A percentile compares a stretch with the other conserved stretches of the same genome.
phyloP scores from a whole-genome alignment of 257 asterid genomes.

The Solanum okadae region DNA sequence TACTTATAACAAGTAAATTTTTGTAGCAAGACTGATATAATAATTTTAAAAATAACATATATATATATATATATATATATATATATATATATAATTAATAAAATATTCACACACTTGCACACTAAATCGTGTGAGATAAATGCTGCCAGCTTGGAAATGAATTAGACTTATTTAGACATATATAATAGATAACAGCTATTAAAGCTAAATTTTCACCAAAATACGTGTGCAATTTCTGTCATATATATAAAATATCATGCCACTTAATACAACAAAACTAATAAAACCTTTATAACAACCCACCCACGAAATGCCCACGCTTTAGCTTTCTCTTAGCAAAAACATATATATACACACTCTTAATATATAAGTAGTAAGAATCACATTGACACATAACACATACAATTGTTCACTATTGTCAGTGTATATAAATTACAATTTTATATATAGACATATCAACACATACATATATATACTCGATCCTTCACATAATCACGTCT shows the following conservation, averaged over 20 bases:
- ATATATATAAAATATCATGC: not conserved
- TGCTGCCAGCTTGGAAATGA: not conserved
- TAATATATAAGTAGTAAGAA: constrained; percentile 4
- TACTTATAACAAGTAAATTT: too few relatives aligned
- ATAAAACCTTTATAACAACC: constrained; percentile 1
- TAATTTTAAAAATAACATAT: not conserved
- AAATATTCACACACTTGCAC: not conserved
- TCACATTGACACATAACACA: not conserved
- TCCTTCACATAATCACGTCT: not conserved
- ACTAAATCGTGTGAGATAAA: not conserved
- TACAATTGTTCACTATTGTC: not conserved
- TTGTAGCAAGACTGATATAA: too few relatives aligned
- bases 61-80: not conserved
- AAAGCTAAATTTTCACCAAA: not conserved
- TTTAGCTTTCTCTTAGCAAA: constrained; percentile 1
- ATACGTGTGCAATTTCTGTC: not conserved
- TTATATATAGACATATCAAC: not conserved
- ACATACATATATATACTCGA: not conserved
- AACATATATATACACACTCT: not conserved
- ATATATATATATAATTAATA: not conserved
- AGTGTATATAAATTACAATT: not conserved
- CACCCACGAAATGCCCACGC: constrained; percentile 56
- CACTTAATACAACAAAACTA: not conserved
- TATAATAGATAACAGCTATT: not conserved
- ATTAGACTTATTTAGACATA: not conserved